Evolutionary conservation across 2,329 filamentous ascomycete species (phyloP).

Genomic region (Emergomyces africanus): DNA sequence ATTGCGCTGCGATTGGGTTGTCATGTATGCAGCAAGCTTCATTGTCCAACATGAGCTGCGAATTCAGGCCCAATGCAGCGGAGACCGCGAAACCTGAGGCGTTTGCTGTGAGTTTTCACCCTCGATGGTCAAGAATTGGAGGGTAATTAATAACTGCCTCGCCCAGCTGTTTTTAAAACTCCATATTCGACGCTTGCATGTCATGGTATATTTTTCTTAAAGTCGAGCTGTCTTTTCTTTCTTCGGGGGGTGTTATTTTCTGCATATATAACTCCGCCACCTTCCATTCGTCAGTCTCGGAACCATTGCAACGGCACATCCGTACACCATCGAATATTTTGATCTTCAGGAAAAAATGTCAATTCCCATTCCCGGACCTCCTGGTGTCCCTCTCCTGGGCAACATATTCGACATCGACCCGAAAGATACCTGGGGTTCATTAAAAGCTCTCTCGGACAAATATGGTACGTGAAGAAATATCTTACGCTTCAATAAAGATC

Average conservation of each 20-base stretch:
- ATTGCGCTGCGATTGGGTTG: background rate
- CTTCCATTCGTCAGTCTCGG: background rate
- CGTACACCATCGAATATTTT: background rate
- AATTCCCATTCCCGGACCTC: constrained; percentile 39
- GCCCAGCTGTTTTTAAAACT: background rate
- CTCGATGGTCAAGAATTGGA: background rate
- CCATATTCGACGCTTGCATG: background rate
- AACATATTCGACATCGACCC: constrained; percentile 40
- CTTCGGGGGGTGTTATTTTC: background rate
- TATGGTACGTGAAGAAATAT: constrained; percentile 26
- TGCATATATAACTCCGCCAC: background rate
- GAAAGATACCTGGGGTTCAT: constrained; percentile 38
- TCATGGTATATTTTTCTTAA: background rate
- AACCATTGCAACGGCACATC: background rate
- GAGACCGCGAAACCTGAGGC: background rate
- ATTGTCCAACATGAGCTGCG: background rate
- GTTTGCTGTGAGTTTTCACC: background rate
- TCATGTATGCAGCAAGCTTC: background rate
- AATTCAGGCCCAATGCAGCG: background rate
- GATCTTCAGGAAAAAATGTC: constrained; percentile 22
- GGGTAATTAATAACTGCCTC: background rate
- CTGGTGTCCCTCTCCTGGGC: constrained; percentile 38
- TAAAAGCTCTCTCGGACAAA: constrained; percentile 37
- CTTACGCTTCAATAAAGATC: background rate
- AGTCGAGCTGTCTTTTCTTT: background rate